A percentile compares a stretch with the other conserved stretches of the same genome.
Conservation (phyloP, 1,139 yeast genomes). For the Tardiomyces digboiensis region DNA sequence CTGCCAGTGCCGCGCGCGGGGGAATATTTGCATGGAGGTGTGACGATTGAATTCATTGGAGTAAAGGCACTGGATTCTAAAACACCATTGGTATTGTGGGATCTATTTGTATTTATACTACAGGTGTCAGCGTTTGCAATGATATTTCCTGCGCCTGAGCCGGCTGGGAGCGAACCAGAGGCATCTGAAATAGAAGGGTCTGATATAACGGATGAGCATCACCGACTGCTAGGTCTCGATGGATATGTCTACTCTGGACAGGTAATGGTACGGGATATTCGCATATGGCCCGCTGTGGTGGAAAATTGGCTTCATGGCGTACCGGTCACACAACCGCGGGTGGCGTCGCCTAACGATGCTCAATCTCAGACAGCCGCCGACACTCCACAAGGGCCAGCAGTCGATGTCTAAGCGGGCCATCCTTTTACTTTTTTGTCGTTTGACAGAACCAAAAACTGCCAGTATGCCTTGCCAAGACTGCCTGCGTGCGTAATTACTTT, state of each 20-base stretch:
- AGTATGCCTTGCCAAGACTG: too few relatives aligned
- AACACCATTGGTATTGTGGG: slow-evolving; percentile 17
- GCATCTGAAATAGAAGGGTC: background rate
- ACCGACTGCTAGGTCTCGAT: background rate
- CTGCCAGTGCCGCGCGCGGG: slow-evolving; percentile 12
- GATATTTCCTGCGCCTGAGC: slow-evolving; percentile 10
- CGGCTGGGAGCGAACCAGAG: slow-evolving; percentile 1
- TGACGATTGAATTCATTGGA: slow-evolving; percentile 28
- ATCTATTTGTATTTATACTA: slow-evolving; percentile 12
- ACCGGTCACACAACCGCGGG: background rate
- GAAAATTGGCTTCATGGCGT: background rate
- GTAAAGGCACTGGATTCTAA: slow-evolving; percentile 13
- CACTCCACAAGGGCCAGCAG: background rate
- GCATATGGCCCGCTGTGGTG: background rate
- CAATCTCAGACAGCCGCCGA: background rate
- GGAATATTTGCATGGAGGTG: slow-evolving; percentile 24
- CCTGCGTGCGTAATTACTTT: too few relatives aligned
- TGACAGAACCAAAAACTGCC: too few relatives aligned
- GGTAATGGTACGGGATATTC: slow-evolving; percentile 13
- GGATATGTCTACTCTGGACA: slow-evolving; percentile 15
- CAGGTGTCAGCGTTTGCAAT: slow-evolving; percentile 17
- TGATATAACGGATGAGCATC: background rate
- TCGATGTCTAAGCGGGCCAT: background rate
- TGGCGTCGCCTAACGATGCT: background rate
- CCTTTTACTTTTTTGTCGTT: too few relatives aligned